Base-by-base conservation (phyloP, 2,329 filamentous ascomycete species). In the Colletotrichum sp. region DNA sequence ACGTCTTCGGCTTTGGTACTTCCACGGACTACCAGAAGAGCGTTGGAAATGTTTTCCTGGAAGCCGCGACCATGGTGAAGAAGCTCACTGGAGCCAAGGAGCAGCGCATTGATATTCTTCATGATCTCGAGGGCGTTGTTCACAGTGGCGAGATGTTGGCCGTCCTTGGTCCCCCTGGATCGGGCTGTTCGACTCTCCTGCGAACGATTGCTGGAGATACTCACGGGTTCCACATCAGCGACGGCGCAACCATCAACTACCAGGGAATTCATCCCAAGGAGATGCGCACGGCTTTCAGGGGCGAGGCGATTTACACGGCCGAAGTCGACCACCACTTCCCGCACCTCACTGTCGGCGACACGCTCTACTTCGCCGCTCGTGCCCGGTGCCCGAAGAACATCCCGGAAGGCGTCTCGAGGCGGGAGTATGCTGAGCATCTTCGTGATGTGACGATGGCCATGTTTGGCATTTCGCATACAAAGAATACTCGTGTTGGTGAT, bases 161-260 rank as follows among this genome's bases (percentile, higher is more conserved):
- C 18, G 90, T 91, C 10, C 86, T 92, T 3, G 90, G 90, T 13
- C 89, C 89, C 58, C 90, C 91, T 5, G 85, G 85, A 4, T 80
- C 82, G 1, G 91, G 91, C n/a, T 95, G 93, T 78, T 92, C 92
- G 12, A 94, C 93, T 0, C 91, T 94, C 77, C 85, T 94, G 64
- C 94, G 93, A 80, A 92, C 91, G 0, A 86, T 93, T 65, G 88
- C 91, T 8, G 91, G 92, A 66, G 91, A 93, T 79, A 92, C 90
- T 0, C 88, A 93, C 75, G 92, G 92, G 15, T 89, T 93, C 78
- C 86, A 87, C 60, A 16, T 77, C 32, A 34, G 55, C 52, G 64
- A 75, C 6, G 65, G 60, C 16, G 66, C 76, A 2, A 74, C 67
- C 2, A 62, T 77, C 52, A 77, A 77, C 52, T 77, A 77, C 48